A percentile compares a stretch with the other conserved stretches of the same genome.
Conservation (phyloP, 495 filamentous ascomycete species). For the Penicillium steckii region DNA sequence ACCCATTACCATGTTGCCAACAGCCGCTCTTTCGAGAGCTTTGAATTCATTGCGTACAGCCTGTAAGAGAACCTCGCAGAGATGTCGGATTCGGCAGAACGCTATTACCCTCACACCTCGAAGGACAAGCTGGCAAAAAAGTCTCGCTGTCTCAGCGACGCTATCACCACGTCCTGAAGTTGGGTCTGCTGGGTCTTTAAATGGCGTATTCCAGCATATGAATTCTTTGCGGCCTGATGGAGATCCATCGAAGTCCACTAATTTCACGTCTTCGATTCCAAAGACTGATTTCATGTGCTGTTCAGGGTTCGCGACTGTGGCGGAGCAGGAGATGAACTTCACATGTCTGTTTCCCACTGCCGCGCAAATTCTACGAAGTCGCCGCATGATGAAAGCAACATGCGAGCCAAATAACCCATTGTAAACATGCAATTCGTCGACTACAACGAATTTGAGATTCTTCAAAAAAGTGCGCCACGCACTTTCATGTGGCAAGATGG, state of each 20-base stretch:
- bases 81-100: constrained; percentile 82
- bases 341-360: constrained; percentile 86
- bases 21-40: constrained; percentile 67
- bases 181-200: constrained; percentile 85
- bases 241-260: constrained; percentile 90
- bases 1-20: constrained; percentile 81
- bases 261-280: constrained; percentile 72
- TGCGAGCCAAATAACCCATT: constrained; percentile 94
- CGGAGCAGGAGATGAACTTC: constrained; percentile 95
- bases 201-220: constrained; percentile 97
- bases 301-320: constrained; percentile 92
- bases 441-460: constrained; percentile 86
- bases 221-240: constrained; percentile 95
- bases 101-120: constrained; percentile 91
- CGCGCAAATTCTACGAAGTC: constrained; percentile 84
- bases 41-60: constrained; percentile 78
- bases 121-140: constrained; percentile 88
- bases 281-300: constrained; percentile 93
- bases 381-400: constrained; percentile 91
- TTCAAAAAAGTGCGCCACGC: constrained; percentile 85
- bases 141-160: constrained; percentile 76
- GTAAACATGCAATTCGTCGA: constrained; percentile 92
- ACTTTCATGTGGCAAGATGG: constrained; percentile 88
- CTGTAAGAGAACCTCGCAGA: constrained; percentile 81
- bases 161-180: constrained; percentile 81